phyloP scores from a whole-genome alignment of 495 filamentous ascomycete species.

The Achaetomiella virescens region DNA sequence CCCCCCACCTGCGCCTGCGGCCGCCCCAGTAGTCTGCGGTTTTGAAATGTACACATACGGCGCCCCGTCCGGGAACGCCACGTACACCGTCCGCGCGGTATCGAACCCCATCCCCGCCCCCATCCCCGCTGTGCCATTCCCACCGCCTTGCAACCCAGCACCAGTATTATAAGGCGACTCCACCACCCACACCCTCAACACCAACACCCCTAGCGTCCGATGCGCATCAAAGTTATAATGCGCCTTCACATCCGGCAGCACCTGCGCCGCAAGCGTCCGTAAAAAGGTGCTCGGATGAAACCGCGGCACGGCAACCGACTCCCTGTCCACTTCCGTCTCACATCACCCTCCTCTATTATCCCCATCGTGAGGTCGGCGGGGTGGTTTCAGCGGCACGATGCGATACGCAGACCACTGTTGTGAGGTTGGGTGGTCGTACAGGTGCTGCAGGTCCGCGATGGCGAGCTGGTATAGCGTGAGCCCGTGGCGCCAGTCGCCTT shows the following conservation, averaged over 20 bases:
- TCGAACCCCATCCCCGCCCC: slow-evolving; percentile 32
- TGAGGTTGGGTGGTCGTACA: slow-evolving; percentile 67
- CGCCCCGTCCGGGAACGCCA: slow-evolving; percentile 73
- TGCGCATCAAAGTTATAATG: slow-evolving; percentile 70
- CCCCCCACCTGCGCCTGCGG: slow-evolving; percentile 23
- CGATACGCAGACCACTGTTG: slow-evolving; percentile 72
- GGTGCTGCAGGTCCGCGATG: slow-evolving; percentile 69
- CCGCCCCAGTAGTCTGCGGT: slow-evolving; percentile 27
- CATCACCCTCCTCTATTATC: slow-evolving; percentile 3
- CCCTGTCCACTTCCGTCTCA: slow-evolving; percentile 30
- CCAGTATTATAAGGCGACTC: slow-evolving; percentile 64
- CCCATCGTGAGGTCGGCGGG: slow-evolving; percentile 30
- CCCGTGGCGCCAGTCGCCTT: slow-evolving; percentile 78
- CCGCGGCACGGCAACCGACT: slow-evolving; percentile 52
- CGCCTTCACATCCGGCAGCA: slow-evolving; percentile 68
- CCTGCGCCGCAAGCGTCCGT: slow-evolving; percentile 60
- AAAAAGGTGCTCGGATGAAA: slow-evolving; percentile 74
- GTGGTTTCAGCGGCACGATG: slow-evolving; percentile 39
- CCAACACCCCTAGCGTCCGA: slow-evolving; percentile 54
- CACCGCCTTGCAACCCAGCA: slow-evolving; percentile 30
- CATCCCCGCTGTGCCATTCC: slow-evolving; percentile 1
- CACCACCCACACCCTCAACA: slow-evolving; percentile 68
- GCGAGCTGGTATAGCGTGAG: slow-evolving; percentile 71
- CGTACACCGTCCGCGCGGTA: slow-evolving; percentile 59
- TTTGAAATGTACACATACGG: slow-evolving; percentile 68